Percentiles rank a stretch among this genome's conserved stretches.
phyloP scores from a whole-genome alignment of 106 monocot genomes.

The Posidonia australis region DNA sequence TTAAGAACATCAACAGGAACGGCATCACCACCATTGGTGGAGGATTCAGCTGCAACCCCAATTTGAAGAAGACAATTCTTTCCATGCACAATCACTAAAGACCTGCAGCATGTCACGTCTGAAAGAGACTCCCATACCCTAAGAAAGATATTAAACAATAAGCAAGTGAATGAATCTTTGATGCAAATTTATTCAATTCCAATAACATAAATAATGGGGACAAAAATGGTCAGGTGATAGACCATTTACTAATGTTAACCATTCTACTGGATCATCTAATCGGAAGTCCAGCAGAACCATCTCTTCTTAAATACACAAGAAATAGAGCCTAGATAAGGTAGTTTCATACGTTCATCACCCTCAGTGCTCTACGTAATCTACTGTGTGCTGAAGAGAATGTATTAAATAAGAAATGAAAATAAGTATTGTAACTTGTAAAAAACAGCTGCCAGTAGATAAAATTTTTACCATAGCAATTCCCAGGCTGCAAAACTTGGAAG shows the following conservation, averaged over 20 bases:
- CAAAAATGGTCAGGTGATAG: too few relatives aligned
- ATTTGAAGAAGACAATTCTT: slow-evolving; percentile 71
- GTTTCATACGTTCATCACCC: too few relatives aligned
- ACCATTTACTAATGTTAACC: too few relatives aligned
- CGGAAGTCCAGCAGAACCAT: too few relatives aligned
- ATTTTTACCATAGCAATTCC: slow-evolving; percentile 66
- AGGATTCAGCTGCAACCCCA: slow-evolving; percentile 64
- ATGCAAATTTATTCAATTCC: not conserved
- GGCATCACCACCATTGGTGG: slow-evolving; percentile 21
- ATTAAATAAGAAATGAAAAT: too few relatives aligned
- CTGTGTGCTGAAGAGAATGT: too few relatives aligned
- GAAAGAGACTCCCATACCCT: slow-evolving; percentile 88
- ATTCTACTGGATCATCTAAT: too few relatives aligned
- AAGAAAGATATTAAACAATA: not conserved
- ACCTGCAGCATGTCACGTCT: slow-evolving; percentile 67
- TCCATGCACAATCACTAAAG: slow-evolving; percentile 58
- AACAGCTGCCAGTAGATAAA: not conserved
- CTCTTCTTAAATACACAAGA: too few relatives aligned
- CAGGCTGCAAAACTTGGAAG: slow-evolving; percentile 29
- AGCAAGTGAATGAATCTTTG: not conserved
- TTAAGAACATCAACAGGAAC: slow-evolving; percentile 47
- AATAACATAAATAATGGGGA: too few relatives aligned
- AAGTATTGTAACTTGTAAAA: not conserved
- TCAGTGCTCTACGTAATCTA: too few relatives aligned
- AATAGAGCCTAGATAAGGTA: too few relatives aligned